Evolutionary conservation across 352 stramenopile species (phyloP).

Genomic region (Phytophthora agathidicida): DNA sequence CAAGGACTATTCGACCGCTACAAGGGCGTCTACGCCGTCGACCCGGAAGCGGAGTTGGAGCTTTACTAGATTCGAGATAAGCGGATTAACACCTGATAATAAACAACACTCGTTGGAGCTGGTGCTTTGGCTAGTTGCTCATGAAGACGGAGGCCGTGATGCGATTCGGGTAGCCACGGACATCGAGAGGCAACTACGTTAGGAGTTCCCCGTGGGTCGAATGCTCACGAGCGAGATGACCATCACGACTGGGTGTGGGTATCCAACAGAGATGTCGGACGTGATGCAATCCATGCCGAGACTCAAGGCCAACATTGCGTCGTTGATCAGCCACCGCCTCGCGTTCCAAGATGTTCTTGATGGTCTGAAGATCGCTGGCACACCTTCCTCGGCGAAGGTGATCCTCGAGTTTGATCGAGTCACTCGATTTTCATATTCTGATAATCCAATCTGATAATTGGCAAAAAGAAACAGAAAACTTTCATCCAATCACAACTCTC

Average conservation of each 20-base stretch:
- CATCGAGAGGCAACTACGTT: too few species aligned
- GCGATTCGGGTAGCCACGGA: too few species aligned
- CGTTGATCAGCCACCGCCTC: slow-evolving; percentile 31
- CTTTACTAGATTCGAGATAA: slow-evolving; percentile 41
- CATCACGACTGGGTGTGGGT: slow-evolving; percentile 29
- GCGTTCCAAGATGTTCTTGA: slow-evolving; percentile 29
- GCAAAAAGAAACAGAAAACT: too few species aligned
- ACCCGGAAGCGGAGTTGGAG: slow-evolving; percentile 59
- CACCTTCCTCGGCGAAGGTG: slow-evolving; percentile 32
- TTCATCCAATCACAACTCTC: slow-evolving; percentile 8
- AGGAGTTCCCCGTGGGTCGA: slow-evolving; percentile 23
- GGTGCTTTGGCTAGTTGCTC: too few species aligned
- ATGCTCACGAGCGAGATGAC: slow-evolving; percentile 40
- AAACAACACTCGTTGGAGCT: too few species aligned
- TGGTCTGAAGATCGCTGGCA: slow-evolving; percentile 27
- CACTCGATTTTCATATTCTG: not conserved
- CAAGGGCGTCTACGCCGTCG: slow-evolving; percentile 77
- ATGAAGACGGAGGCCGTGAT: too few species aligned
- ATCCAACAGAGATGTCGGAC: slow-evolving; percentile 32
- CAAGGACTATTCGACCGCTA: slow-evolving; percentile 87
- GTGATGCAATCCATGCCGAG: slow-evolving; percentile 30
- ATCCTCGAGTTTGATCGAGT: slow-evolving; percentile 30
- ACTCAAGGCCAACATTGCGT: slow-evolving; percentile 23
- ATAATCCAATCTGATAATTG: slow-evolving; percentile 11
- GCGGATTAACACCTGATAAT: not conserved